These are phyloP conservation scores for Mytilinidion resinicola DNA, from an alignment of 495 filamentous ascomycete species.

Conservation along the genomic window DNA sequence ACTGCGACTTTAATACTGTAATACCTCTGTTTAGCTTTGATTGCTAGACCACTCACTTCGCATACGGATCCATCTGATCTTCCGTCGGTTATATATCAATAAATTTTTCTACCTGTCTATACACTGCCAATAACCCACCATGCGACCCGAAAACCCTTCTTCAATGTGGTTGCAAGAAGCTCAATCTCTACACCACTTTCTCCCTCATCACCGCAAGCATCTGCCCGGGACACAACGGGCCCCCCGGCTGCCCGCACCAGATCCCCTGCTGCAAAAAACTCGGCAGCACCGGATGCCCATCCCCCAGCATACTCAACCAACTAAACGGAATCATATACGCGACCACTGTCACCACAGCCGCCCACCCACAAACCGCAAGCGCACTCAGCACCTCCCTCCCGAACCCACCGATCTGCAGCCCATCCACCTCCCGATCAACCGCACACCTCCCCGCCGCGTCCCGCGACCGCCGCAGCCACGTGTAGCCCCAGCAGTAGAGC, in stretches of 20 bases:
- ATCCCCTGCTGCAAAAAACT: neutral
- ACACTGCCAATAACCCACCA: too few species aligned
- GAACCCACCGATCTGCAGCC: neutral
- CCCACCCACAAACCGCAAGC: neutral
- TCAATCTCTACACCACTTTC: too few species aligned
- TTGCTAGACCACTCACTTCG: too few species aligned
- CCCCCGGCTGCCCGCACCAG: neutral
- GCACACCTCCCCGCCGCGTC: neutral
- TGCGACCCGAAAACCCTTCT: too few species aligned
- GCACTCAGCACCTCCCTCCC: neutral
- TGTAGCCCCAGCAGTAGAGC: neutral
- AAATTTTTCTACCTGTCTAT: too few species aligned
- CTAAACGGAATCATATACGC: conserved; percentile 2
- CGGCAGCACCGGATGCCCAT: neutral
- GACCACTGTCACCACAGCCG: neutral
- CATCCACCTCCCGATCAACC: neutral
- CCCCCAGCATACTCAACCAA: neutral
- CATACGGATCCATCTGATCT: too few species aligned
- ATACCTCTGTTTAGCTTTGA: too few species aligned
- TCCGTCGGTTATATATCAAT: too few species aligned
- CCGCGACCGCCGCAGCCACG: neutral
- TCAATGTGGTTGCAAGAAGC: too few species aligned
- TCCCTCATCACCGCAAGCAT: neutral
- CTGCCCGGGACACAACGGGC: neutral
- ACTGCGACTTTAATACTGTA: too few species aligned